Evolutionary conservation across 768 basidiomycete species (phyloP), one percentile per base, ranked within the genome.

Genomic region (Lentinula boryana): DNA sequence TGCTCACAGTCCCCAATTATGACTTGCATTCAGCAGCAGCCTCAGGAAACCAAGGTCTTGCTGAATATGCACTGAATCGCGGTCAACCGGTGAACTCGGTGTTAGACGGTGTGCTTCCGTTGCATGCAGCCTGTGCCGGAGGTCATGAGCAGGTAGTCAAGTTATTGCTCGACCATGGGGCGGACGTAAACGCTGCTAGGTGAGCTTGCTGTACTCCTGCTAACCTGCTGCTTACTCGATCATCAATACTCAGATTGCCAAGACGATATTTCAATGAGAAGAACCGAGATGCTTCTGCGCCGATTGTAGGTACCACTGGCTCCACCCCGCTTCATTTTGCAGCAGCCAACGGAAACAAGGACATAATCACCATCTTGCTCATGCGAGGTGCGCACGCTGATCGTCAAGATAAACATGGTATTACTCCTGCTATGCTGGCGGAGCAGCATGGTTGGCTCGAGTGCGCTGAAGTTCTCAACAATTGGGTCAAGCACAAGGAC

Each of bases 141-240:
- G 97, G 97, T 1, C 91, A 85, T 69, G 91, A 90, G 60, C 82
- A 87, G 60, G 91, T 98, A 48, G 94, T 98, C 43, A 84, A 85
- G 67, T 80, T 95, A 64, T 77, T 99, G 50, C 89, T 99, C 68
- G 93, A 97, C 63, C 78, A 86, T 61, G 96, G 97, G 21, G 97
- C 97, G n/a, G 97, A 99, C 70, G 96, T 98, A 33, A 98, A 98
- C 74, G 95, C 95, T 4, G 89, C 93, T 57, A 86, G 95, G 91
- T 91, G 57, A 62, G 83, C 71, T 15, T 54, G 13, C 15, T 67
- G 48, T 63, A 8, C 6, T 41, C 1, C 59, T 60, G 51, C 60
- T n/a, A 56, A 52, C 41, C 10, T 16, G 3, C 38, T 27, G 58
- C 33, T 56, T 60, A 60, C 55, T 43, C 57, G 15, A 50, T 59